Conservation (phyloP, 2,329 filamentous ascomycete genomes). For the Xylariaceae sp. region DNA sequence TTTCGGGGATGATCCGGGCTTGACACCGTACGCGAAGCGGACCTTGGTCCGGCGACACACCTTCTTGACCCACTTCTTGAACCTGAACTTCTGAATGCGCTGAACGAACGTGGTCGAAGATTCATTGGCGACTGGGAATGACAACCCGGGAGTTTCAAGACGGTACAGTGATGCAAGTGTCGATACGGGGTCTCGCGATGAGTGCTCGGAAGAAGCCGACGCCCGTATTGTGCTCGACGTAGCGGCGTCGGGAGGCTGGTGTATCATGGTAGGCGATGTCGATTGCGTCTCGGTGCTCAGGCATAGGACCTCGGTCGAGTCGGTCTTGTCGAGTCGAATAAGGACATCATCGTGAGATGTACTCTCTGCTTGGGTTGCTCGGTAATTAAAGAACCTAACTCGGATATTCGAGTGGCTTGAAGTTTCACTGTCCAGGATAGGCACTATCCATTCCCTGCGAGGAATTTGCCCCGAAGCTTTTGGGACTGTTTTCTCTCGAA, state of each 20-base stretch:
- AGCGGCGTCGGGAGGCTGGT: constrained; percentile 2
- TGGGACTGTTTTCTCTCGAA: background rate
- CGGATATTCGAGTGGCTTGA: constrained; percentile 23
- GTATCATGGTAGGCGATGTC: constrained; percentile 6
- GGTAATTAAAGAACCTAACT: constrained; percentile 20
- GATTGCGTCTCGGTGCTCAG: constrained; percentile 17
- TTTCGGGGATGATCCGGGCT: constrained; percentile 2
- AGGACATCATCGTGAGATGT: constrained; percentile 17
- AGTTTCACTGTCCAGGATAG: constrained; percentile 17
- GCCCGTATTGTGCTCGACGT: constrained; percentile 14
- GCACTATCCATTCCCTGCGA: constrained; percentile 4
- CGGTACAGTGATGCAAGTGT: background rate
- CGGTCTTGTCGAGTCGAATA: constrained; percentile 7
- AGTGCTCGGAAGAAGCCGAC: constrained; percentile 4
- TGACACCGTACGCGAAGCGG: constrained; percentile 23
- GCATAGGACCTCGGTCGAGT: constrained; percentile 19
- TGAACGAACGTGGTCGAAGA: constrained; percentile 16
- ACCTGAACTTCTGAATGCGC: constrained; percentile 26
- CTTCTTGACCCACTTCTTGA: constrained; percentile 30
- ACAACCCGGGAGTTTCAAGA: background rate
- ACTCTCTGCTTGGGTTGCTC: background rate
- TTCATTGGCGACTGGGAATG: constrained; percentile 5
- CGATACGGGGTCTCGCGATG: background rate
- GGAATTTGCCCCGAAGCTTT: background rate
- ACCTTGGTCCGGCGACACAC: constrained; percentile 28